These are phyloP conservation scores for Rhodosporidiobolus odoratus DNA, from an alignment of 768 basidiomycete species.

Conservation along the genomic window DNA sequence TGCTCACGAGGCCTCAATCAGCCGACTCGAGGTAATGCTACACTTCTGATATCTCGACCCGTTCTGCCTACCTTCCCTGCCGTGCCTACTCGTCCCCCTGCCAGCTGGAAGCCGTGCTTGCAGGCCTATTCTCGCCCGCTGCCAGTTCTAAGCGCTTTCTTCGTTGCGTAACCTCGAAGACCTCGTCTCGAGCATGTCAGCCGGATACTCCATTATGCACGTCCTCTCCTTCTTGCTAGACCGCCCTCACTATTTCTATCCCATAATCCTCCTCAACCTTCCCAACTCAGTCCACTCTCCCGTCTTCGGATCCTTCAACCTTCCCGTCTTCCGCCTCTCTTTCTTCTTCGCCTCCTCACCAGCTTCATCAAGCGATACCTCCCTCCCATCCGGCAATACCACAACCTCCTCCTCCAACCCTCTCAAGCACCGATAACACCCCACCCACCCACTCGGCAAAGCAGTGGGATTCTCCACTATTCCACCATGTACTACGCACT, in stretches of 20 bases:
- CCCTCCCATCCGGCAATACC: background rate
- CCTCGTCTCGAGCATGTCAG: background rate
- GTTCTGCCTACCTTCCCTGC: no score
- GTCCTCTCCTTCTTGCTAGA: no score
- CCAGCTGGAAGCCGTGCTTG: no score
- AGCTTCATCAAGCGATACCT: background rate
- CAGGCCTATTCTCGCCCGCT: no score
- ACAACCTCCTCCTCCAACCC: constrained; percentile 27
- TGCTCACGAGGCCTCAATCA: no score
- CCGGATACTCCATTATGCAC: background rate
- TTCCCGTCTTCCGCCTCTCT: constrained; percentile 4
- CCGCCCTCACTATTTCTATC: background rate
- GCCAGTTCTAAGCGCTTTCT: no score
- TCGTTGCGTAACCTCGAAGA: no score
- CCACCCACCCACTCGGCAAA: constrained; percentile 34
- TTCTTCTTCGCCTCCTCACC: background rate
- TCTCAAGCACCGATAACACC: constrained; percentile 46
- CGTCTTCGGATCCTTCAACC: constrained; percentile 22
- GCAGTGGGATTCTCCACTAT: constrained; percentile 55
- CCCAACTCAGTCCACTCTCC: constrained; percentile 29
- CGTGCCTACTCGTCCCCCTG: no score
- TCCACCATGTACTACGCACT: constrained; percentile 72
- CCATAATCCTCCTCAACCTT: constrained; percentile 34
- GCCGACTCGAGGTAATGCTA: no score
- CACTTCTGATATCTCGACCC: no score